Evolutionary conservation across 202 grass and related monocot genomes (phyloP), one percentile per base, ranked within the genome.

Genomic region (Dendrocalamus latiflorus): DNA sequence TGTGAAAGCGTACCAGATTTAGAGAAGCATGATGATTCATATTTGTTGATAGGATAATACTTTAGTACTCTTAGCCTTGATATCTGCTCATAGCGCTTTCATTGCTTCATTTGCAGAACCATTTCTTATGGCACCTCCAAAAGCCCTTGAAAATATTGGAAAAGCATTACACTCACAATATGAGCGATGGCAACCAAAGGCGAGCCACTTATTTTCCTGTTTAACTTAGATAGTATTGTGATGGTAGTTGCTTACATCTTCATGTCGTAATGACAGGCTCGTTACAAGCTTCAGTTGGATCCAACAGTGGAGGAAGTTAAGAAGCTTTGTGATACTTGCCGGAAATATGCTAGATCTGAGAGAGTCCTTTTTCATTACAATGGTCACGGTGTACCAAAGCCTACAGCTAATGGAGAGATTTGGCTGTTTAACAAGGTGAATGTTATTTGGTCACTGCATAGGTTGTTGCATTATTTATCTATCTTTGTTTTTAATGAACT

Each of bases 381-480:
- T 89, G 96, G 96, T 57, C 96, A 98, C 45, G 93, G 96, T 51
- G 95, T 98, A 67, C 95, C 93, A 85, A 98, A 93, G 59, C 95
- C 95, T 69, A 98, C 95, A 56, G 65, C 89, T 54, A 99, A 95
- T 90, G 90, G 93, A 59, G 96, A 99, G 88, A 93, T 99, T 91
- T 99, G 96, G 96, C 89, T 99, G 65, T 99, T 99, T 89, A 98
- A 98, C 75, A 98, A 95, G 91, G 93, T 98, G 69, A 93, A 85
- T 76, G 56, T 81, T 73, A 47, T 37, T 36, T 82, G 48, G 17
- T 42, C 9, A 41, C 33, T 77, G 90, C n/a, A 78, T 62, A 79
- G 17, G 22, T 85, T 58, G 26, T 48, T 22, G 1, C 37, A 73
- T 65, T 74, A 21, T 70, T 66, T 74, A 65, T 79, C 10, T 28